Base-by-base conservation (phyloP, 73 alveolate genomes). In the Strombidium stylifer region DNA sequence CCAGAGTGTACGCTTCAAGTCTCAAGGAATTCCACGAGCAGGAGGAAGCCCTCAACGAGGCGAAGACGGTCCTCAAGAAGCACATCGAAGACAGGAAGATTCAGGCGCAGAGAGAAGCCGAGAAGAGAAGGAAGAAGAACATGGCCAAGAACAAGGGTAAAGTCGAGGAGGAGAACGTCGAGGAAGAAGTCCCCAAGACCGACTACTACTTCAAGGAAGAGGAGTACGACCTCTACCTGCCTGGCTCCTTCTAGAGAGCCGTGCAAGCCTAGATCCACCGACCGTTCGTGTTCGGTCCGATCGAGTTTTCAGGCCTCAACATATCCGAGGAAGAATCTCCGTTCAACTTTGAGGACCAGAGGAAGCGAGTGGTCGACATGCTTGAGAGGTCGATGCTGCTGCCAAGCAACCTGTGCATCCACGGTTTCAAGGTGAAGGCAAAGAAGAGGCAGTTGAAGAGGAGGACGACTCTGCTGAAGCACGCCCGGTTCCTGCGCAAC, bases 221-320 rank as follows among this genome's bases (percentile, higher is more conserved):
- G 41, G 35, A 50, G 28, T 24, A 60, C 47, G 20, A 39, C 1
- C 24, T 41, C 35, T 7, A 35, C 14, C 75, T 60, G 23, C 39
- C 16, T 24, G 75, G 41, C 19, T 60, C 24, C 30, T 42, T 53
- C 4, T 12, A 16, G 47, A 41, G 50, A 4, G 35, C 41, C 6
- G 3, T 39, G 44, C 59, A 60, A 23, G 26, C n/a, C n/a, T n/a
- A 60, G 36, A 60, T 60, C 2, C 47, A 32, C 1, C 50, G 59
- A 23, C 75, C 75, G 2, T 60, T 60, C 21, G 49, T 60, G 12
- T 60, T 60, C 41, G 75, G 75, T 1, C 75, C 75, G 6, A 27
- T 60, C 16, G 75, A 60, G n/a, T 60, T 60, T 25, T 24, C 59
- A 6, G 62, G 49, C 12, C 49, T 60, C 18, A 26, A 60, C 26